Evolutionary conservation across 2,329 filamentous ascomycete genomes (phyloP).

Genomic region (Cladobotryum mycophilum): DNA sequence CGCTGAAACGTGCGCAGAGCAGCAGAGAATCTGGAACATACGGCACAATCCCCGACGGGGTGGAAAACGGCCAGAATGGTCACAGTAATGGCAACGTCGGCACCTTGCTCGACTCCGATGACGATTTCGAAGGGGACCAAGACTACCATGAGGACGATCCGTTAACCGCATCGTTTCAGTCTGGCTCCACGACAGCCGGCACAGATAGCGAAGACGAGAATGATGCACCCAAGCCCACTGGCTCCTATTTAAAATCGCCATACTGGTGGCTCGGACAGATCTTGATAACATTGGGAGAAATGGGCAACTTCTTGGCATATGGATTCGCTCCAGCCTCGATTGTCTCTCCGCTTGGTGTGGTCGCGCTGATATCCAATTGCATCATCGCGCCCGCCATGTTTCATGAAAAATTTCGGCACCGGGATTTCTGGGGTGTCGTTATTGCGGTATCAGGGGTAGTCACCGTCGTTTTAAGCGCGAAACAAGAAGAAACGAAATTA

Average conservation of each 20-base stretch:
- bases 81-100: slow-evolving; percentile 13
- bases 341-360: slow-evolving; percentile 93
- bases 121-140: slow-evolving; percentile 10
- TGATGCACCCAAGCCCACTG: slow-evolving; percentile 37
- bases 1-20: slow-evolving; percentile 40
- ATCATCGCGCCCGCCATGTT: slow-evolving; percentile 92
- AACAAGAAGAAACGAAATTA: slow-evolving; percentile 81
- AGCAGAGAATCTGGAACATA: slow-evolving; percentile 26
- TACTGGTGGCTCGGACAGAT: slow-evolving; percentile 97
- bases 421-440: slow-evolving; percentile 83
- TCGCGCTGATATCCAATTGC: slow-evolving; percentile 93
- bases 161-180: slow-evolving; percentile 45
- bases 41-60: slow-evolving; percentile 25
- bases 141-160: slow-evolving; percentile 42
- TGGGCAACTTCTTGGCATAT: slow-evolving; percentile 94
- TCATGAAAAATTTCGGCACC: slow-evolving; percentile 77
- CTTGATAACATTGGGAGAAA: slow-evolving; percentile 87
- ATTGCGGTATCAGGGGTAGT: slow-evolving; percentile 84
- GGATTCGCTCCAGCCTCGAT: slow-evolving; percentile 97
- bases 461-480: slow-evolving; percentile 87
- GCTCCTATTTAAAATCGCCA: slow-evolving; percentile 79
- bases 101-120: background rate
- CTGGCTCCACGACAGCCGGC: slow-evolving; percentile 24
- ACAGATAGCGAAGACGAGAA: slow-evolving; percentile 19
- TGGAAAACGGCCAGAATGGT: slow-evolving; percentile 15